These are phyloP conservation scores for Limtongozyma cylindracea DNA, from an alignment of 805 yeast genomes.

Conservation along the genomic window DNA sequence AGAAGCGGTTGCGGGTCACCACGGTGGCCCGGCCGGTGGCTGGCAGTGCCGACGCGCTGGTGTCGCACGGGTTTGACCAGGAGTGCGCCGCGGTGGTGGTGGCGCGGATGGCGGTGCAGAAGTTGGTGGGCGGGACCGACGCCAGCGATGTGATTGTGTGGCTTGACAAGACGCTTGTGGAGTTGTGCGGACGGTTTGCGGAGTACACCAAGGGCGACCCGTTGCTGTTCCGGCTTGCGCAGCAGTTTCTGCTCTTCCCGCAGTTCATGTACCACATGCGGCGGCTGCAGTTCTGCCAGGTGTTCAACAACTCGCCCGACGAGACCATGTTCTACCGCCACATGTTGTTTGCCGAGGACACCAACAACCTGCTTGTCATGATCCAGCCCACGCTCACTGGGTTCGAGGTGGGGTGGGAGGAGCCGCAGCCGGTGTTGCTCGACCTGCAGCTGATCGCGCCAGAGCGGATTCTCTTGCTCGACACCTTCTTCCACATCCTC, in stretches of 20 bases:
- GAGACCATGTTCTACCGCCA: conserved; percentile 96
- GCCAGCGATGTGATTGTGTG: conserved; percentile 85
- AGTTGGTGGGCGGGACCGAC: conserved; percentile 53
- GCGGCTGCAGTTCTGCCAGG: conserved; percentile 87
- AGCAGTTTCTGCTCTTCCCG: conserved; percentile 71
- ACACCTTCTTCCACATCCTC: conserved; percentile 89
- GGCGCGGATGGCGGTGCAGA: conserved; percentile 77
- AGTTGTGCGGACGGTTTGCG: conserved; percentile 80
- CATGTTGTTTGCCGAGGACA: conserved; percentile 73
- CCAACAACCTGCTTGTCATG: conserved; percentile 83
- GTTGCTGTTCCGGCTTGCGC: conserved; percentile 56
- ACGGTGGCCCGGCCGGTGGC: conserved; percentile 15
- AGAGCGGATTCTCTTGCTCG: conserved; percentile 67
- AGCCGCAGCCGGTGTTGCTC: conserved; percentile 76
- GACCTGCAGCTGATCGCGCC: conserved; percentile 86
- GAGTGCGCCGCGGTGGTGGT: conserved; percentile 93
- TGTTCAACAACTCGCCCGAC: conserved; percentile 95
- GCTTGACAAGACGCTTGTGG: conserved; percentile 81
- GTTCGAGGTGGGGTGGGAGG: conserved; percentile 39
- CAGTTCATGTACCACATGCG: conserved; percentile 91
- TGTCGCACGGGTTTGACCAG: conserved; percentile 74
- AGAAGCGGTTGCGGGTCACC: conserved; percentile 73
- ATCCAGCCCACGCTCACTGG: conserved; percentile 91
- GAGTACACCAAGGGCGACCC: conserved; percentile 79
- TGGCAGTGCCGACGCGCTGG: conserved; percentile 18